phyloP scores from a whole-genome alignment of 257 asterid species.

The Verbena officinalis region DNA sequence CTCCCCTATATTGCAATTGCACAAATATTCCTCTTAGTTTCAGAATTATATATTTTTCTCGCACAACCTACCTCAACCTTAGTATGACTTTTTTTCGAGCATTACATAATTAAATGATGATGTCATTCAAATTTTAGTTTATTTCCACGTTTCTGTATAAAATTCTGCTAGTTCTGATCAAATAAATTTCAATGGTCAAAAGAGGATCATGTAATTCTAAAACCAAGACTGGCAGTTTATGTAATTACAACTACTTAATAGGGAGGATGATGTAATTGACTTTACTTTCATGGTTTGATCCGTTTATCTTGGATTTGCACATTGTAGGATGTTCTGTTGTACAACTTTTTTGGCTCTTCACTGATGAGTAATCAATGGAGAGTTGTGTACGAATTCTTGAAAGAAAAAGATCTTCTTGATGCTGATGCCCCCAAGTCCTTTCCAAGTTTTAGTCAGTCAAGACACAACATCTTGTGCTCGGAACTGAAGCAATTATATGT shows the following conservation, averaged over 20 bases:
- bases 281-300: background rate
- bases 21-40: no score
- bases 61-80: no score
- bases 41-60: no score
- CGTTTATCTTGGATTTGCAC: background rate
- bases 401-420: slow-evolving; percentile 45
- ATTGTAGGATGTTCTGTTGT: slow-evolving; percentile 64
- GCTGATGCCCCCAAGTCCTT: slow-evolving; percentile 33
- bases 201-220: no score
- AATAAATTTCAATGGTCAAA: no score
- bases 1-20: no score
- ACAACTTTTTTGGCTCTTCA: slow-evolving; percentile 69
- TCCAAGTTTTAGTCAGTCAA: slow-evolving; percentile 51
- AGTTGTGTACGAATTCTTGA: slow-evolving; percentile 55
- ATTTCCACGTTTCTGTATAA: no score
- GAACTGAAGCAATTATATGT: slow-evolving; percentile 71
- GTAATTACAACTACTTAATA: background rate
- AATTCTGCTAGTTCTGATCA: no score
- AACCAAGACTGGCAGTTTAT: no score
- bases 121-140: no score
- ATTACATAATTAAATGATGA: no score
- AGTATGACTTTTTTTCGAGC: no score
- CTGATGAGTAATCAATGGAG: slow-evolving; percentile 65
- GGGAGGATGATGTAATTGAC: background rate
- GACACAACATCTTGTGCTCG: slow-evolving; percentile 61